phyloP scores from a whole-genome alignment of 805 yeast genomes.

The Wickerhamiella hasegawae region DNA sequence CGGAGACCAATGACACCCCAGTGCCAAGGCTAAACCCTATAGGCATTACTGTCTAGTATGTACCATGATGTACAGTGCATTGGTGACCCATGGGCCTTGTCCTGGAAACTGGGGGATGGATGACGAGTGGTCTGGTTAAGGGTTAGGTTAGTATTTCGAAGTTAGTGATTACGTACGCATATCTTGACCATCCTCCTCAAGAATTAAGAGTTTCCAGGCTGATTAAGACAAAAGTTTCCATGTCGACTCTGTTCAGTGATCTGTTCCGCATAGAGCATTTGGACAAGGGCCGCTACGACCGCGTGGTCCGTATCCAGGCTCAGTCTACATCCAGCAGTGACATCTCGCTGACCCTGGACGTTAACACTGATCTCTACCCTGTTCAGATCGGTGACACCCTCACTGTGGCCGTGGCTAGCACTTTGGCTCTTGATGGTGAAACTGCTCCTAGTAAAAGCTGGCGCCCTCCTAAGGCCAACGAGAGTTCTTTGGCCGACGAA shows the following conservation, averaged over 20 bases:
- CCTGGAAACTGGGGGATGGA: too few relatives aligned
- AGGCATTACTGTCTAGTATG: too few relatives aligned
- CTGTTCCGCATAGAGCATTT: constrained; percentile 72
- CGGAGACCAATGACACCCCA: too few relatives aligned
- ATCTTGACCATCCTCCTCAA: too few relatives aligned
- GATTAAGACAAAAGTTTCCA: too few relatives aligned
- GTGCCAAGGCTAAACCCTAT: too few relatives aligned
- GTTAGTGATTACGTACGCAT: too few relatives aligned
- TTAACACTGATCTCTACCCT: constrained; percentile 86
- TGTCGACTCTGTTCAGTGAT: constrained; percentile 75
- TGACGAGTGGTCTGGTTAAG: too few relatives aligned
- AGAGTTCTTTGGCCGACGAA: constrained; percentile 82
- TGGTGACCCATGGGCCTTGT: too few relatives aligned
- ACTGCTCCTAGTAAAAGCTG: constrained; percentile 43
- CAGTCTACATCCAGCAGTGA: constrained; percentile 69
- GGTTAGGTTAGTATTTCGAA: too few relatives aligned
- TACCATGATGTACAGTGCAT: too few relatives aligned
- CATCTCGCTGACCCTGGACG: constrained; percentile 70
- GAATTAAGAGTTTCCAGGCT: too few relatives aligned
- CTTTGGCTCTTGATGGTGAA: constrained; percentile 39
- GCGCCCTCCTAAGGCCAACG: constrained; percentile 75
- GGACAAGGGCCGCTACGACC: constrained; percentile 82
- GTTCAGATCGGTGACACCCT: constrained; percentile 59
- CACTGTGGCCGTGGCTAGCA: constrained; percentile 73
- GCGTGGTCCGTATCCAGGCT: constrained; percentile 78